These are phyloP conservation scores for Chimonanthus praecox DNA, from an alignment of 164 flowering plant species.

Conservation along the genomic window DNA sequence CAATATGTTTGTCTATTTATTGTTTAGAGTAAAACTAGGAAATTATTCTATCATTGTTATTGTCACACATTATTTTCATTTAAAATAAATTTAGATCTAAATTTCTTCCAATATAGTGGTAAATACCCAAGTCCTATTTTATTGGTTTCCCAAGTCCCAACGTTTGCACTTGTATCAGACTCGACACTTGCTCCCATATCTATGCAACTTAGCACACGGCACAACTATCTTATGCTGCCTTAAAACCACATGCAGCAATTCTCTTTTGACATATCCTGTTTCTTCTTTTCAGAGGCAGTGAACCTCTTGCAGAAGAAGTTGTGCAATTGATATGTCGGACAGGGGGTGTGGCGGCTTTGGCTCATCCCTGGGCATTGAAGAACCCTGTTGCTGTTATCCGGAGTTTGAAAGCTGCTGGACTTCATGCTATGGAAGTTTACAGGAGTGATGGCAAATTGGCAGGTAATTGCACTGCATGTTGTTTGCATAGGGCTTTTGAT, in stretches of 20 bases:
- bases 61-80: no score
- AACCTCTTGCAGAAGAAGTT: conserved; percentile 74
- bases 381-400: conserved; percentile 56
- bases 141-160: no score
- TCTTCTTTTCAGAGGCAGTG: conserved; percentile 64
- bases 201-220: no score
- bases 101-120: not conserved
- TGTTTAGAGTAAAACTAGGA: no score
- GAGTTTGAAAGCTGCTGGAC: conserved; percentile 75
- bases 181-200: no score
- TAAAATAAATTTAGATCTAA: no score
- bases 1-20: no score
- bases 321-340: conserved; percentile 63
- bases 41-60: no score
- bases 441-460: conserved; percentile 84
- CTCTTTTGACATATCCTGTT: conserved; percentile 8
- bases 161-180: no score
- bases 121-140: not conserved
- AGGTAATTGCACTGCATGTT: conserved; percentile 29
- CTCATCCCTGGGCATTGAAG: conserved; percentile 95
- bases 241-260: conserved; percentile 12
- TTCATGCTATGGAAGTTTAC: conserved; percentile 86
- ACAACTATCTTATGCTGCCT: conserved; percentile 9
- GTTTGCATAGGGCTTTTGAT: no score
- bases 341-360: conserved; percentile 75